Evolutionary conservation across 2,329 filamentous ascomycete genomes (phyloP).

Genomic region (Sporothrix euskadiensis): DNA sequence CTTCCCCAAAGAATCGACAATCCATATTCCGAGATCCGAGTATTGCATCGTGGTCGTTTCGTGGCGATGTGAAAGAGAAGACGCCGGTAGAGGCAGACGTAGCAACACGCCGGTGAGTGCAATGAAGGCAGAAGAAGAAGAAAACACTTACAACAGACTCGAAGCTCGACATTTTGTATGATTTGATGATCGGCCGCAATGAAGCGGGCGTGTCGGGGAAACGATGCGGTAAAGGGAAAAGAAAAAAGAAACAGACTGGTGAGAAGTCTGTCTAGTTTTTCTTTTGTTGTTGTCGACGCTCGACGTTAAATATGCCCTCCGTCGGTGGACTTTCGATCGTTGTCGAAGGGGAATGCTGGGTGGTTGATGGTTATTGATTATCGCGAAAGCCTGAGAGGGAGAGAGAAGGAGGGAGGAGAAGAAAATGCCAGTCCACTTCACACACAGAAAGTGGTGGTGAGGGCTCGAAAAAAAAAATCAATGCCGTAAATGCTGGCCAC

Average conservation of each 20-base stretch:
- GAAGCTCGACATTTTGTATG: conserved; percentile 64
- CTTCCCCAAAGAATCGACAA: neutral
- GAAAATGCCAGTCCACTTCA: conserved; percentile 20
- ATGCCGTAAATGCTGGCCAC: conserved; percentile 22
- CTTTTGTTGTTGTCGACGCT: conserved; percentile 28
- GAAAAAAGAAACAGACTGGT: conserved; percentile 29
- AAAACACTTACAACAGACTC: conserved; percentile 66
- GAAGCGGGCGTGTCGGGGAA: conserved; percentile 29
- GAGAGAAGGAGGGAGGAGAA: conserved; percentile 20
- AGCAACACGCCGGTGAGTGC: neutral
- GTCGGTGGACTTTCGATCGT: conserved; percentile 27
- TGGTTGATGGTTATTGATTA: conserved; percentile 27
- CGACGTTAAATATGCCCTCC: conserved; percentile 27
- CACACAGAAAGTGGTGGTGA: conserved; percentile 20
- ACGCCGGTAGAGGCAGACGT: neutral
- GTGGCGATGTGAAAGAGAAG: neutral
- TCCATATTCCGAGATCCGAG: neutral
- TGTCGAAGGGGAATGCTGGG: conserved; percentile 24
- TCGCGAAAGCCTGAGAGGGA: conserved; percentile 30
- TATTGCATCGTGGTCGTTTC: neutral
- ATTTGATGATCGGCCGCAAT: conserved; percentile 30
- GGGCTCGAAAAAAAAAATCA: conserved; percentile 31
- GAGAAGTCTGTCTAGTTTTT: conserved; percentile 23
- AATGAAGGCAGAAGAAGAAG: conserved; percentile 28
- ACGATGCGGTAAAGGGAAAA: conserved; percentile 20